Evolutionary conservation across 2,329 filamentous ascomycete species (phyloP), one percentile per base, ranked within the genome.

Genomic region (Cordyceps militaris): DNA sequence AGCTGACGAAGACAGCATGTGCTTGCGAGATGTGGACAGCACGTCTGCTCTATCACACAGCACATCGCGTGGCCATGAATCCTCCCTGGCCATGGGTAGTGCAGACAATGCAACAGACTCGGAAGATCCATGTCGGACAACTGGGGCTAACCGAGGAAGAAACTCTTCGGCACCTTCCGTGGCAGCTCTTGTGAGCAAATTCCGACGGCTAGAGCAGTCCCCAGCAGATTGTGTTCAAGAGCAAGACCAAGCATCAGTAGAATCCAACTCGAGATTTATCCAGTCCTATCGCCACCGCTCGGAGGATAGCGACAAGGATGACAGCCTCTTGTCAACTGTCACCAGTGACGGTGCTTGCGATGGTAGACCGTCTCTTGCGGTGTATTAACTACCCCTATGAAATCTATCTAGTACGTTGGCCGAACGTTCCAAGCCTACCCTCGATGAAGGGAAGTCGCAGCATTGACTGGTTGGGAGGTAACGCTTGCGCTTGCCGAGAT

Each of bases 171-270:
- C 61, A 14, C 59, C 61, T 38, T 66, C 65, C 4, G 65, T 66
- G 16, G 65, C 65, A 23, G 64, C 65, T 44, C 62, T 66, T 7
- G 65, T 66, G 23, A 64, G 53, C 28, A 66, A 63, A 34, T 66
- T 66, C 42, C 60, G 63, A 23, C 60, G 60, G 5, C 61, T 66
- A 62, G 60, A 58, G 32, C 61, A 61, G n/a, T 23, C 42, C 47
- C 40, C 49, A 57, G 13, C 48, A 32, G 6, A 11, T 19, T 19
- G 49, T 48, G 11, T 10, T 23, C 42, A 47, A 21, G 56, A 58
- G n/a, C 56, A 54, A 34, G 56, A 58, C 8, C 42, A 48, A 23
- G 44, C 5, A 7, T 53, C 56, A 6, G 11, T 53, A 19, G 56
- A 54, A 10, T 58, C 49, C 14, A 58, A 52, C 10, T 53, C 56